Evolutionary conservation across 139 green algal genomes (phyloP), one percentile per base, ranked within the genome.

Genomic region (Coccomyxa sp.): DNA sequence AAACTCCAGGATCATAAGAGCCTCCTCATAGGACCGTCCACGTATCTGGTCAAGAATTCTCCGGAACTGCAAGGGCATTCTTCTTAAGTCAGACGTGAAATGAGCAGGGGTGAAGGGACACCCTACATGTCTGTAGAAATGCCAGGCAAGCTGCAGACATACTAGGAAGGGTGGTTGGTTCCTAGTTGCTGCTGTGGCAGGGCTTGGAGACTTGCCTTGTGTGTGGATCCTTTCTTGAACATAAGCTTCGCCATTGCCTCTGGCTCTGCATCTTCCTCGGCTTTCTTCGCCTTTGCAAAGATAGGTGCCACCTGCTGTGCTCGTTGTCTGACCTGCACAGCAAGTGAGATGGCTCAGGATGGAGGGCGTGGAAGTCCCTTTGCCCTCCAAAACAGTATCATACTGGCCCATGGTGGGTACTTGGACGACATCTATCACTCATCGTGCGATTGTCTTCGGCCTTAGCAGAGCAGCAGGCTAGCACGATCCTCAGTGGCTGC

Each of bases 1-100:
- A 86, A 96, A 97, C 83, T 98, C 93, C 80, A 97, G 87, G 29
- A 98, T 91, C 81, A 97, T 92, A 55, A 98, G 87, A 4, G 93
- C 93, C 75, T 98, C 93, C 88, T 98, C 95, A 79, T 98, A 98
- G 44, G 84, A 89, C 39, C 90, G 82, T 22, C 95, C 95, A 29
- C 95, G 90, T 80, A 98, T 96, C 38, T 90, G 83, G 85, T 98
- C 94, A 71, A 98, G 84, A 34, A 98, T 89, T 74, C 95, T 90
- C 55, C 95, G 89, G 12, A 98, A 85, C 93, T 98, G 80, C 74
- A 64, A 0, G 58, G 70, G n/a, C n/a, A n/a, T n/a, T n/a, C n/a
- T n/a, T n/a, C n/a, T n/a, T n/a, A n/a, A n/a, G n/a, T n/a, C n/a
- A n/a, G 40, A 76, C 38, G 27, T 10, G n/a, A n/a, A n/a, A n/a